Conservation (phyloP, 1,284 basidiomycete genomes). For the Apiotrichum sp. region DNA sequence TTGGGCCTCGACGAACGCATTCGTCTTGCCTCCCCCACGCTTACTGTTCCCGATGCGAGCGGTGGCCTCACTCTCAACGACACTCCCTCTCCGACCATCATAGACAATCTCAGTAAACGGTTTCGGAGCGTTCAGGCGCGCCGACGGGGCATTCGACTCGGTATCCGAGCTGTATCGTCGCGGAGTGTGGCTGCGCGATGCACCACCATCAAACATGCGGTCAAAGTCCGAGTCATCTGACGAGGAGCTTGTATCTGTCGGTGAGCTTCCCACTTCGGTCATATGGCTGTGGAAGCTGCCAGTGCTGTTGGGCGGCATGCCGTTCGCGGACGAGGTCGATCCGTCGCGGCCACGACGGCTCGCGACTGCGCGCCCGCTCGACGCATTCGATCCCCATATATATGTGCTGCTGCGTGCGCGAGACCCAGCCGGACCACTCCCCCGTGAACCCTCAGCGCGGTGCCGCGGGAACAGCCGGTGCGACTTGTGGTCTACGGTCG, state of each 20-base stretch:
- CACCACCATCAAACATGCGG: constrained; percentile 10
- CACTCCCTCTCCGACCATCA: neutral
- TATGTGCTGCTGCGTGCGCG: neutral
- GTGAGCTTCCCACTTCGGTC: constrained; percentile 5
- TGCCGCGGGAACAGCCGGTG: constrained; percentile 7
- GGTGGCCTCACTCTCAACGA: constrained; percentile 10
- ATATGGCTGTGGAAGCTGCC: constrained; percentile 9
- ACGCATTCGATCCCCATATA: constrained; percentile 7
- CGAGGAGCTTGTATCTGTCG: constrained; percentile 5
- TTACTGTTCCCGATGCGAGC: constrained; percentile 7
- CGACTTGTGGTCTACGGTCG: constrained; percentile 10
- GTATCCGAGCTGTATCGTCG: constrained; percentile 5
- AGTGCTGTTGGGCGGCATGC: neutral
- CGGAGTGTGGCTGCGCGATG: neutral
- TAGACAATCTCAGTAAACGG: constrained; percentile 9
- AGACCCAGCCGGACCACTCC: neutral
- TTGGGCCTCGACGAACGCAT: constrained; percentile 24
- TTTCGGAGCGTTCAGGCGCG: neutral
- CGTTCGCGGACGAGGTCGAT: neutral
- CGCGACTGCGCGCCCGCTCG: neutral
- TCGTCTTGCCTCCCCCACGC: neutral
- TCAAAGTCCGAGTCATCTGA: constrained; percentile 22
- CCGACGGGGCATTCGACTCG: neutral
- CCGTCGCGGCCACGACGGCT: neutral
- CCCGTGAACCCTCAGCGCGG: neutral